These are phyloP conservation scores for Biscutella auriculata DNA, from an alignment of 441 rosid genomes.

Conservation along the genomic window DNA sequence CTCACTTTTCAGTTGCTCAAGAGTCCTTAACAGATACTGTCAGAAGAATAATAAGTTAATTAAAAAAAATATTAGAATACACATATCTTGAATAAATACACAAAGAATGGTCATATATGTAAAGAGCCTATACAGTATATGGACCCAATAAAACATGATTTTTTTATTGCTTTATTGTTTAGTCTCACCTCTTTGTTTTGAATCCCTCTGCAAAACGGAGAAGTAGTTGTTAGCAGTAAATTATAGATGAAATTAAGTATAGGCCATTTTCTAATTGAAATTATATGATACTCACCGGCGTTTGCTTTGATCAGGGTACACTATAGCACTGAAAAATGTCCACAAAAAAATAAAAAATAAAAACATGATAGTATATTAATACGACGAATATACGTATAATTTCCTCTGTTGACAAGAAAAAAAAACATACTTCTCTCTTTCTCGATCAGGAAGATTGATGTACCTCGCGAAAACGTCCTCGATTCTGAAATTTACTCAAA, in stretches of 20 bases:
- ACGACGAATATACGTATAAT: too few species aligned
- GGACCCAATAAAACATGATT: too few species aligned
- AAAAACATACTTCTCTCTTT: constrained; percentile 45
- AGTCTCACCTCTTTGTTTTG: constrained; percentile 59
- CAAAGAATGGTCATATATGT: too few species aligned
- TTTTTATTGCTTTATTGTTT: too few species aligned
- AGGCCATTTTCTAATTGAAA: too few species aligned
- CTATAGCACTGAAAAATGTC: constrained; percentile 1
- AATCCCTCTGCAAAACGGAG: constrained; percentile 24
- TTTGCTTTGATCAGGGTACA: constrained; percentile 11
- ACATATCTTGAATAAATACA: not conserved
- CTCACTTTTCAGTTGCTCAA: constrained; percentile 42
- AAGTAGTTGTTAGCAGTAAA: too few species aligned
- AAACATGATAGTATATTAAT: not conserved
- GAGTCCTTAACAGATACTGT: constrained; percentile 35
- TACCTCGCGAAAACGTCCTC: constrained; percentile 61
- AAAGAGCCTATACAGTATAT: too few species aligned
- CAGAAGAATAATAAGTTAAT: not conserved
- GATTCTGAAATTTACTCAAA: constrained; percentile 37
- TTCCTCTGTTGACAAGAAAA: too few species aligned
- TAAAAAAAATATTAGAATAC: not conserved
- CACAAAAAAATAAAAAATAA: not conserved
- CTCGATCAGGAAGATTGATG: constrained; percentile 53
- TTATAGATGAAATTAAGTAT: too few species aligned
- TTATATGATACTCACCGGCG: constrained; percentile 7